Evolutionary conservation across 2,329 filamentous ascomycete species (phyloP).

Genomic region (Aspergillus hortae): DNA sequence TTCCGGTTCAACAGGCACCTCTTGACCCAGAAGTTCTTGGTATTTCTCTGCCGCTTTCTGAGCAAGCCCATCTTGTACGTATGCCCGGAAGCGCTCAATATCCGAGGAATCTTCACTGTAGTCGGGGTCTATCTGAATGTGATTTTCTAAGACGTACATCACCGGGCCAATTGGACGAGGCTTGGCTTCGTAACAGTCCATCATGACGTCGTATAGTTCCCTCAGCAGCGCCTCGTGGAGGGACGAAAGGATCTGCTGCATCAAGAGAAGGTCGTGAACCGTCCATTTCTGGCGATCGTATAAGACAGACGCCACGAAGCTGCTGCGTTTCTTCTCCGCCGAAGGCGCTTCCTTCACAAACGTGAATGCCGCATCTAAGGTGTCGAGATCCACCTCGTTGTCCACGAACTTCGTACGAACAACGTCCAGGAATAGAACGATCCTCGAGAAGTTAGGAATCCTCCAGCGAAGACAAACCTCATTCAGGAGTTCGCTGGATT

Average conservation of each 20-base stretch:
- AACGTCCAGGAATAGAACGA: conserved; percentile 80
- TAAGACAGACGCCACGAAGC: conserved; percentile 47
- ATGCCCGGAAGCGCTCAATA: conserved; percentile 65
- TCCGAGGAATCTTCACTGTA: conserved; percentile 71
- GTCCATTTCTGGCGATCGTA: conserved; percentile 66
- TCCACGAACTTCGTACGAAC: conserved; percentile 80
- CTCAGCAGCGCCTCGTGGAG: conserved; percentile 79
- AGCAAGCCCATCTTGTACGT: conserved; percentile 68
- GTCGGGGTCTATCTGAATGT: conserved; percentile 73
- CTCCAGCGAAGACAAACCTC: conserved; percentile 88
- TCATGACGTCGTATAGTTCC: conserved; percentile 82
- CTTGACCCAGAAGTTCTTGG: conserved; percentile 69
- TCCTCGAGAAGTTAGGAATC: conserved; percentile 74
- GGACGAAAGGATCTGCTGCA: conserved; percentile 69
- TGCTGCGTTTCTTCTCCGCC: conserved; percentile 55
- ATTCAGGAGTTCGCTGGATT: conserved; percentile 76
- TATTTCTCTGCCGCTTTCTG: conserved; percentile 78
- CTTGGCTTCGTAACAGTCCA: conserved; percentile 86
- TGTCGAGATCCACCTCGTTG: conserved; percentile 74
- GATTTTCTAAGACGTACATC: conserved; percentile 75
- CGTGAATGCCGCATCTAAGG: conserved; percentile 78
- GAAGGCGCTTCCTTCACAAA: conserved; percentile 70
- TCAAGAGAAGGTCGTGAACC: conserved; percentile 63
- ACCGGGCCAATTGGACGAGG: conserved; percentile 75
- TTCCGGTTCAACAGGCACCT: conserved; percentile 75